Conservation (phyloP, 139 green algal species). For the Chlamydomonas sphaeroides region DNA sequence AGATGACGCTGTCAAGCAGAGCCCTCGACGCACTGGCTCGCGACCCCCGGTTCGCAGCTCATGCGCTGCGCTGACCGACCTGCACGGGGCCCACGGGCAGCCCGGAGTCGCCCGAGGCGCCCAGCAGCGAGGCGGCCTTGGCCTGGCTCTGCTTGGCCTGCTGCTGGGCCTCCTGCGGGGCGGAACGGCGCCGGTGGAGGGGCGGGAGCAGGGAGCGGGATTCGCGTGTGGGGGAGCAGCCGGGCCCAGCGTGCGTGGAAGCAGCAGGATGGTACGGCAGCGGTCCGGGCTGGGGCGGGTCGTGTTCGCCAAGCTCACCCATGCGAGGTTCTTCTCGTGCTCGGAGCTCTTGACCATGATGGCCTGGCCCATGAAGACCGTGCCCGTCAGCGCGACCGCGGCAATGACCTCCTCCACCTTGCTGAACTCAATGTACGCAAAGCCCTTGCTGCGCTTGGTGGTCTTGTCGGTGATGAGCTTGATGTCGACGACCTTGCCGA, state of each 20-base stretch:
- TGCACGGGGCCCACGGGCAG: slow-evolving; percentile 25
- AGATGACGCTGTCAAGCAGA: no score
- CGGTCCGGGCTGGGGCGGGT: no score
- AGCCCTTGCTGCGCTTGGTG: slow-evolving; percentile 91
- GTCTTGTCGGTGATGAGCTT: slow-evolving; percentile 94
- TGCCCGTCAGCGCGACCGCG: slow-evolving; percentile 88
- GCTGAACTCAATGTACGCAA: slow-evolving; percentile 96
- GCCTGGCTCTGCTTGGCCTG: slow-evolving; percentile 66
- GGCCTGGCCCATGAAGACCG: slow-evolving; percentile 82
- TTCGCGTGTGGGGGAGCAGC: background rate
- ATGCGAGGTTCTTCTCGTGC: slow-evolving; percentile 96
- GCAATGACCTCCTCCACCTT: slow-evolving; percentile 81
- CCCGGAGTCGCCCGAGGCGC: background rate
- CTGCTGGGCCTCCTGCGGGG: slow-evolving; percentile 74
- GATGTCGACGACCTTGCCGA: slow-evolving; percentile 86
- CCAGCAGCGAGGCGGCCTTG: slow-evolving; percentile 38
- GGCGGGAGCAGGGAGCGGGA: background rate
- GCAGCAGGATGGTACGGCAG: no score
- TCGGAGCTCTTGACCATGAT: slow-evolving; percentile 96
- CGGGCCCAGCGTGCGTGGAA: background rate
- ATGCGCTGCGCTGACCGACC: no score
- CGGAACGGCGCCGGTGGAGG: no score
- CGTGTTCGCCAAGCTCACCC: no score
- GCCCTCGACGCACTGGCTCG: no score
- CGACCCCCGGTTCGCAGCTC: no score